phyloP scores from a whole-genome alignment of 441 rosid species.

The Raphanus hybrid region DNA sequence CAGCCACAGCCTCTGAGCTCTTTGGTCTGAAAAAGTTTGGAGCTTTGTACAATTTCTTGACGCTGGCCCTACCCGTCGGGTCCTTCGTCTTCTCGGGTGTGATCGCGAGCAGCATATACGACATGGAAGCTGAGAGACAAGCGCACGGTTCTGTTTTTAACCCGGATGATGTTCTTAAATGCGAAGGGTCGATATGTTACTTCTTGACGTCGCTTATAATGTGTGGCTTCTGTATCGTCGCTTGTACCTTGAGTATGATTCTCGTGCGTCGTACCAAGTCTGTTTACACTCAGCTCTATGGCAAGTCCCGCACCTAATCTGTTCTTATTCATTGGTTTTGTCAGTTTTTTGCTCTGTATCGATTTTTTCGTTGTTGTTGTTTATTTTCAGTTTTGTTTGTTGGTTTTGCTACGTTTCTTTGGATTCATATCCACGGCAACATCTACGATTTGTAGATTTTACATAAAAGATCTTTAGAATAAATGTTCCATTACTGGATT shows the following conservation, averaged over 20 bases:
- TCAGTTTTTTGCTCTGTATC: background rate
- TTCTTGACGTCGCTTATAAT: conserved; percentile 87
- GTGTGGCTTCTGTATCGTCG: conserved; percentile 83
- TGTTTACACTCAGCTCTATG: conserved; percentile 79
- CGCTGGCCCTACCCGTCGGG: conserved; percentile 89
- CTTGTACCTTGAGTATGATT: conserved; percentile 71
- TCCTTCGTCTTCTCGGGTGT: conserved; percentile 87
- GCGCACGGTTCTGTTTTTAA: conserved; percentile 46
- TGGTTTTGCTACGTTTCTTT: conserved; percentile 19
- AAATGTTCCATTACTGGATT: conserved; percentile 8
- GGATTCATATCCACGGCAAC: conserved; percentile 30
- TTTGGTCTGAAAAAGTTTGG: conserved; percentile 93
- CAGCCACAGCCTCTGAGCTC: conserved; percentile 93
- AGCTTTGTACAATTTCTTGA: conserved; percentile 90
- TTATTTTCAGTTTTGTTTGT: conserved; percentile 30
- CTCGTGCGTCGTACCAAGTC: conserved; percentile 79
- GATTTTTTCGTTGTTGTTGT: conserved; percentile 12
- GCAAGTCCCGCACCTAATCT: conserved; percentile 59
- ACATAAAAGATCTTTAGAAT: conserved; percentile 21
- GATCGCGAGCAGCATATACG: conserved; percentile 87
- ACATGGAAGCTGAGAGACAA: conserved; percentile 85
- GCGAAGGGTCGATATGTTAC: conserved; percentile 81
- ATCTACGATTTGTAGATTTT: conserved; percentile 14
- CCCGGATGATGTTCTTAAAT: conserved; percentile 60
- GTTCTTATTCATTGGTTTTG: conserved; percentile 36